Evolutionary conservation across 2,329 filamentous ascomycete species (phyloP), one percentile per base, ranked within the genome.

Genomic region (Cyphellophora europaea): DNA sequence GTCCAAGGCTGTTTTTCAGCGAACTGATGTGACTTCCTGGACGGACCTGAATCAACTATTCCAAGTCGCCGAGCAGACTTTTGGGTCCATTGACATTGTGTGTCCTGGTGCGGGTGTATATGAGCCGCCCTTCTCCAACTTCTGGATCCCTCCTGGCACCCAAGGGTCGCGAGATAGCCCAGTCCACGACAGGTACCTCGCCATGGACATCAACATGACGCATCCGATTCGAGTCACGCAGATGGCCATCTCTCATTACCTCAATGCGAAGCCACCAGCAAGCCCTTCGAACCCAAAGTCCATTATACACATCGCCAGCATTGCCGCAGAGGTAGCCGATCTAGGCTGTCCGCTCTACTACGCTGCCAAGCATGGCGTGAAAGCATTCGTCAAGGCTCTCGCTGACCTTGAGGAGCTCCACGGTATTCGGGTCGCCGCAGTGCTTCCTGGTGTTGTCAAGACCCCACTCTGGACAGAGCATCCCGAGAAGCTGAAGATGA

Each of bases 381-480:
- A 51, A 31, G 66, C 65, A 5, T 55, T 72, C 27, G 44, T 76
- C 4, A 65, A 72, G 36, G 62, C 60, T 3, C 49, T 78, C 11
- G 66, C 56, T 0, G 52, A 57, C 1, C 59, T 77, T 5, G 72
- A 75, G 14, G 35, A 54, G 1, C 32, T 37, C 1, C 46, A 69
- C 15, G 69, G 69, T 0, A 72, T 79, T 33, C 56, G 72, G 0
- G 71, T 78, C 11, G 75, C 72, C 13, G 72, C 66, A 5, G 72
- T 78, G 3, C 72, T 72, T 11, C 74, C 74, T 0, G 74, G 74
- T 0, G 53, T 77, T 2, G 73, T 78, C 45, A 74, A 68, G 42
- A 78, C 74, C 10, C 74, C 74, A 5, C 54, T 78, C 4, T 79
- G 72, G 72, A 73, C 66, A 0, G 73, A 77, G 3, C 63, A 77